A percentile compares a stretch with the other conserved stretches of the same genome.
Evolutionary conservation across 1,284 basidiomycete species (phyloP).

Genomic region (Earliella scabrosa): DNA sequence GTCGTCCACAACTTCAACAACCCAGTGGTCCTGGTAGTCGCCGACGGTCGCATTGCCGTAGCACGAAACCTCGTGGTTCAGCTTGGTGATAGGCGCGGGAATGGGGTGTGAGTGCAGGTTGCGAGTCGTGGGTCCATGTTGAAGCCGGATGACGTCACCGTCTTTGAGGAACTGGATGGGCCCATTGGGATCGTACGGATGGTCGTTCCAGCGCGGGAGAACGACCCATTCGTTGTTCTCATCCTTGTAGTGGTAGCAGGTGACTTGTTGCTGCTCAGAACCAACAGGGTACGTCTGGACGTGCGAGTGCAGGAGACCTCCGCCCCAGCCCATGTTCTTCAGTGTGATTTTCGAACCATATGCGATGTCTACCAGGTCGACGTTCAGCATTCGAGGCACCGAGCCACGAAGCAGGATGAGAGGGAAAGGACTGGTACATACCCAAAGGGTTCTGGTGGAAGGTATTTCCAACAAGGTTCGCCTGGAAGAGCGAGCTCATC

Average conservation of each 20-base stretch:
- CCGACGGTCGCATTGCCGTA: conserved; percentile 91
- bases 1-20: conserved; percentile 95
- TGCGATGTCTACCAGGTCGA: conserved; percentile 70
- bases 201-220: conserved; percentile 81
- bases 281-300: conserved; percentile 93
- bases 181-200: conserved; percentile 63
- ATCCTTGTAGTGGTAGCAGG: conserved; percentile 99
- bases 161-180: conserved; percentile 77
- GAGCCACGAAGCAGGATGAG: not conserved
- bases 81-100: conserved; percentile 88
- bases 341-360: conserved; percentile 91
- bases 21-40: conserved; percentile 91
- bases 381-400: not conserved
- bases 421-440: conserved; percentile 35
- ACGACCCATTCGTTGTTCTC: conserved; percentile 94
- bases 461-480: conserved; percentile 94
- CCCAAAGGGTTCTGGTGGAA: conserved; percentile 88
- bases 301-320: conserved; percentile 96
- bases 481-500: conserved; percentile 99
- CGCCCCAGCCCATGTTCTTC: conserved; percentile 98
- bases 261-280: conserved; percentile 96
- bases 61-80: conserved; percentile 90
- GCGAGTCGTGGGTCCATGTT: conserved; percentile 81
- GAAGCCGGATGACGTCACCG: conserved; percentile 82
- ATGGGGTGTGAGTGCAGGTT: conserved; percentile 95